A percentile compares a stretch with the other conserved stretches of the same genome.
Evolutionary conservation across 1,139 yeast species (phyloP).

Genomic region (Yamadazyma kanchanaburiensis): DNA sequence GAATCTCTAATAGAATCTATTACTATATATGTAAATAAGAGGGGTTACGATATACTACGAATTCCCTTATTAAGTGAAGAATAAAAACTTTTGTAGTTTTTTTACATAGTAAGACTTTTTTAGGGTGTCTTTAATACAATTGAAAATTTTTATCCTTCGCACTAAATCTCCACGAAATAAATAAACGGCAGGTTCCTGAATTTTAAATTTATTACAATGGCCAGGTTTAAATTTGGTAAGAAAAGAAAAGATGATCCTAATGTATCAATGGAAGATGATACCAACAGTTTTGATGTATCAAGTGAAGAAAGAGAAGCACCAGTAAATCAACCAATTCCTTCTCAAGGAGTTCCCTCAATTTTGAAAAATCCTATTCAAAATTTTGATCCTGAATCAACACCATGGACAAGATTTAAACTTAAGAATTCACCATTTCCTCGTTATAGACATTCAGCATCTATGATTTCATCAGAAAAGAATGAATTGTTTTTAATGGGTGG

Average conservation of each 20-base stretch:
- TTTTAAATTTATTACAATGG: conserved; percentile 7
- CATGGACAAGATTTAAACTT: conserved; percentile 76
- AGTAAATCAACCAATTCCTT: neutral
- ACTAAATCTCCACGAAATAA: conserved; percentile 1
- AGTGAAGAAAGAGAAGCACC: conserved; percentile 1
- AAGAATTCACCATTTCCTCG: conserved; percentile 88
- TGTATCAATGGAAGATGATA: conserved; percentile 12
- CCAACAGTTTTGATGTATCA: conserved; percentile 6
- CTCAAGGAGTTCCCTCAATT: conserved; percentile 3
- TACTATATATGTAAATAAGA: no score
- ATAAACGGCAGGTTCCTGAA: neutral
- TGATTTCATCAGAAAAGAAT: conserved; percentile 72
- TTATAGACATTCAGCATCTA: conserved; percentile 86
- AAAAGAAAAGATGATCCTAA: conserved; percentile 12
- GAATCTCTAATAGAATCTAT: no score
- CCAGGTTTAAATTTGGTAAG: conserved; percentile 16
- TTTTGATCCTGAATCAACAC: conserved; percentile 32
- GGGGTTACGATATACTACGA: no score
- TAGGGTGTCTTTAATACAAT: neutral
- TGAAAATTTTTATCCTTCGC: conserved; percentile 1
- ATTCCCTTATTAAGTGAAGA: neutral
- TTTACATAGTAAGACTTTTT: neutral
- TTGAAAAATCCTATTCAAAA: conserved; percentile 2
- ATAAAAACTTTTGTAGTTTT: neutral
- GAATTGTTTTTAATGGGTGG: conserved; percentile 94